These are phyloP conservation scores for Hyaloscypha bicolor DNA, from an alignment of 495 filamentous ascomycete genomes.

Conservation along the genomic window DNA sequence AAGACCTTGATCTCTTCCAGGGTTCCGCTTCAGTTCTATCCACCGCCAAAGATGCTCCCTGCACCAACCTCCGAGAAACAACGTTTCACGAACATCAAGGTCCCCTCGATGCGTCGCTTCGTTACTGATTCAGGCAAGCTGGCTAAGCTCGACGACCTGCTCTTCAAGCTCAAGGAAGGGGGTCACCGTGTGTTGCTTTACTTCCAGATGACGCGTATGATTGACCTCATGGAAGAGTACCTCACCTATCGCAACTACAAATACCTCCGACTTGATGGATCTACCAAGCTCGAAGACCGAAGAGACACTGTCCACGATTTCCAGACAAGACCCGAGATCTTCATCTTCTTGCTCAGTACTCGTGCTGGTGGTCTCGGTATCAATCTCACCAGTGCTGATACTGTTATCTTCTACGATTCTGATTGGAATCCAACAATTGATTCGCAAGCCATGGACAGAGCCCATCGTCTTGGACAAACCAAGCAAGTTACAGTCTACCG, in stretches of 20 bases:
- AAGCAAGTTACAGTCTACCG: constrained; percentile 96
- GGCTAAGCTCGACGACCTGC: constrained; percentile 84
- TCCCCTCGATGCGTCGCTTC: constrained; percentile 98
- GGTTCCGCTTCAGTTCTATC: constrained; percentile 63
- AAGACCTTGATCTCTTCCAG: constrained; percentile 70
- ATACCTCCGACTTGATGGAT: constrained; percentile 94
- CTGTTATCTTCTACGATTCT: constrained; percentile 99
- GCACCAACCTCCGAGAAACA: constrained; percentile 74
- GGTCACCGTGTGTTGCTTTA: constrained; percentile 97
- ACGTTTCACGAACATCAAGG: constrained; percentile 85
- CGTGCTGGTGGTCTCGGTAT: constrained; percentile 97
- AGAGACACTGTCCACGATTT: constrained; percentile 97
- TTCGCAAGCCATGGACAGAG: constrained; percentile 97
- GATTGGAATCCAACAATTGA: constrained; percentile 99
- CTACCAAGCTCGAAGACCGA: constrained; percentile 96
- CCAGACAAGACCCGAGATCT: constrained; percentile 89
- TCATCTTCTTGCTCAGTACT: constrained; percentile 94
- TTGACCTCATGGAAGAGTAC: constrained; percentile 99
- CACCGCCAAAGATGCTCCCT: constrained; percentile 67
- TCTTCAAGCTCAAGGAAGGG: constrained; percentile 85
- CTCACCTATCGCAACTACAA: constrained; percentile 98
- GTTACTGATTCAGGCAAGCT: constrained; percentile 98
- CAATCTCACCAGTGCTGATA: constrained; percentile 89
- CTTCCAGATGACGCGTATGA: constrained; percentile 99
- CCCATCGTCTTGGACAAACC: constrained; percentile 96